Percentiles rank a stretch among this genome's conserved stretches.
phyloP scores from a whole-genome alignment of 495 filamentous ascomycete species.

The Hypoxylon intermedium region DNA sequence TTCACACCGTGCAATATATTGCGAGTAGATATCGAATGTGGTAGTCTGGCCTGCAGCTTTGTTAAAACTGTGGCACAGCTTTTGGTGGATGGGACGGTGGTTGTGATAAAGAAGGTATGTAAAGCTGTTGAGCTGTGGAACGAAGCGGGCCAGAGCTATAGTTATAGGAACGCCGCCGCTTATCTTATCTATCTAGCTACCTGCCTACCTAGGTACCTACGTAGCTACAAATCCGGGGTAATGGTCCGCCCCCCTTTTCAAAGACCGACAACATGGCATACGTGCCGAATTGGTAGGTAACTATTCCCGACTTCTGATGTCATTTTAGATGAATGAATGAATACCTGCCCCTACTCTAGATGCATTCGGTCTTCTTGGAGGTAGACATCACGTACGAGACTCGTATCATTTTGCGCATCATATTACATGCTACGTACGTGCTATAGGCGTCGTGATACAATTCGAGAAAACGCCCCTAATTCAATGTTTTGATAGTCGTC shows the following conservation, averaged over 20 bases:
- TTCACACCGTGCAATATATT: not conserved
- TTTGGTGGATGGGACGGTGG: not conserved
- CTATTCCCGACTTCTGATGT: no score
- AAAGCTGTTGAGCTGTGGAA: constrained; percentile 13
- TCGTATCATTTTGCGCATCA: constrained; percentile 2
- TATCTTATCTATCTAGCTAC: constrained; percentile 17
- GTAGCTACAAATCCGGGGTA: no score
- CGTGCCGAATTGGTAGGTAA: no score
- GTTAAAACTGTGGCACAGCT: not conserved
- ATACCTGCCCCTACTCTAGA: no score
- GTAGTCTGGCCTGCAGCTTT: not conserved
- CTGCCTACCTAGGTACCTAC: no score
- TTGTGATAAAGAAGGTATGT: constrained; percentile 1
- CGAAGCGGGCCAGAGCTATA: constrained; percentile 15
- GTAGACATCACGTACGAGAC: not conserved
- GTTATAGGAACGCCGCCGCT: not conserved
- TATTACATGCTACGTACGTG: constrained; percentile 8
- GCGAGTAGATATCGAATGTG: not conserved
- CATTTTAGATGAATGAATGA: no score
- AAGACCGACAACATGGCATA: no score
- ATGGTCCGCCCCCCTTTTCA: no score
- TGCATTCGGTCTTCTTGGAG: no score
- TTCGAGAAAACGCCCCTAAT: constrained; percentile 29
- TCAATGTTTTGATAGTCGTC: constrained; percentile 22
- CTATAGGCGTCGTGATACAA: constrained; percentile 16